Percentiles rank a stretch among this genome's conserved stretches.
phyloP scores from a whole-genome alignment of 371 early-diverging fungal species.

The Dipsacomyces acuminosporus region DNA sequence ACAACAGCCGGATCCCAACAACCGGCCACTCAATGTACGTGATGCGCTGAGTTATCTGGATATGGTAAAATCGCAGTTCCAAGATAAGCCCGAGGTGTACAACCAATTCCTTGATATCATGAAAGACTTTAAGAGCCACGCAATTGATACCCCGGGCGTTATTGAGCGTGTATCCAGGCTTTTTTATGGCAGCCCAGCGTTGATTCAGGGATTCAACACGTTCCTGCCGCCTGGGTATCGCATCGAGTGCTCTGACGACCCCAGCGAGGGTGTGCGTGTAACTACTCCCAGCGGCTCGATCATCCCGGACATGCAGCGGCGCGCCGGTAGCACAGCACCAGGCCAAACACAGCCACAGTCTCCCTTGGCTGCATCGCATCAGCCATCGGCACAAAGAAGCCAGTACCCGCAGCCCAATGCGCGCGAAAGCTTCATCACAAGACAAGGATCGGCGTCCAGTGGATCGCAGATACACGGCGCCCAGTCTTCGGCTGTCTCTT shows the following conservation, averaged over 20 bases:
- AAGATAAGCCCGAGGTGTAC: constrained; percentile 92
- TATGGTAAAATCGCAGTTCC: constrained; percentile 92
- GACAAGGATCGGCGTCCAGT: constrained; percentile 12
- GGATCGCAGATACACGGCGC: constrained; percentile 6
- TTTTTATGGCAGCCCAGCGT: constrained; percentile 83
- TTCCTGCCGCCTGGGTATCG: constrained; percentile 97
- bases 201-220: constrained; percentile 98
- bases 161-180: constrained; percentile 94
- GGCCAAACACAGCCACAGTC: constrained; percentile 9
- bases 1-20: constrained; percentile 10
- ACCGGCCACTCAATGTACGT: constrained; percentile 46
- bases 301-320: constrained; percentile 45
- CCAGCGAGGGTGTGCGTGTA: constrained; percentile 72
- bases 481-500: constrained; percentile 18
- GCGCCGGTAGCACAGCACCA: constrained; percentile 2
- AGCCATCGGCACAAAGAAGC: constrained; percentile 3
- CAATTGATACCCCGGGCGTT: constrained; percentile 97
- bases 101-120: constrained; percentile 98
- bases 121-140: constrained; percentile 99
- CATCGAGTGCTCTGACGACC: constrained; percentile 80
- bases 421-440: constrained; percentile 15
- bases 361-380: background rate
- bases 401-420: constrained; percentile 14
- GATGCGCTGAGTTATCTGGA: constrained; percentile 99
- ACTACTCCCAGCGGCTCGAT: constrained; percentile 81